Base-by-base conservation (phyloP, 352 stramenopile genomes). In the Phytopythium montanum region DNA sequence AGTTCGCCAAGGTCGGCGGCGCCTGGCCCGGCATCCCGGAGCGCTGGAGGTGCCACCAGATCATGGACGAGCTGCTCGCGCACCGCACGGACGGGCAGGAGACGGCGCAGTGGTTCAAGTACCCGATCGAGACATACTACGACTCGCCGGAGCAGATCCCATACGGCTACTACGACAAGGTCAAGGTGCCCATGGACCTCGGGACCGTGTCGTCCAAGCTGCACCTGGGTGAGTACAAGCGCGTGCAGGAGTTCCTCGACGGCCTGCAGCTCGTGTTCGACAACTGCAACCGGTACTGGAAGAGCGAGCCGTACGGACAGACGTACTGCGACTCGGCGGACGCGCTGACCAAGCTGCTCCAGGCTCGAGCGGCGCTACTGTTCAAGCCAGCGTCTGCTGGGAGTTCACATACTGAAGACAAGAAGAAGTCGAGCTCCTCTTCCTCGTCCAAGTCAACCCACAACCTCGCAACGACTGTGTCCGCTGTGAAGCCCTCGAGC, bases 51-150 rank as follows among this genome's bases (percentile, higher is more conserved):
- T 95, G 85, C 58, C 85, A 95, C 57, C 72, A 88, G 55, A 87
- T 95, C 56, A 65, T 93, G 34, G 75, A 95, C 29, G 81, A 93
- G 29, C 76, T 95, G 23, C 69, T 95, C 16, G 81, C 74, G 1
- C 65, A 89, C 33, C 83, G 85, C 26, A 91, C 81, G 19, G 75
- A 87, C 59, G 81, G 83, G 2, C 73, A 88, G 41, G 85, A 95
- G 50, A 93, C 81, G 5, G 85, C 85, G 8, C 83, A 93, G 53
- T 95, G 85, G 85, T 95, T 95, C 54, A 95, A 95, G 62, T 92
- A 93, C 50, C 85, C 85, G 25, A 76, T 95, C 36, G 69, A 89
- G 56, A 91, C 85, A 14, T 95, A 95, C 59, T 95, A 82, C 59
- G 81, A 92, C 58, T 92, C 85, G 26, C 67, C 81, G 6, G 85